These are phyloP conservation scores for Lactuca sativa DNA, from an alignment of 129 eudicot species.

Conservation along the genomic window DNA sequence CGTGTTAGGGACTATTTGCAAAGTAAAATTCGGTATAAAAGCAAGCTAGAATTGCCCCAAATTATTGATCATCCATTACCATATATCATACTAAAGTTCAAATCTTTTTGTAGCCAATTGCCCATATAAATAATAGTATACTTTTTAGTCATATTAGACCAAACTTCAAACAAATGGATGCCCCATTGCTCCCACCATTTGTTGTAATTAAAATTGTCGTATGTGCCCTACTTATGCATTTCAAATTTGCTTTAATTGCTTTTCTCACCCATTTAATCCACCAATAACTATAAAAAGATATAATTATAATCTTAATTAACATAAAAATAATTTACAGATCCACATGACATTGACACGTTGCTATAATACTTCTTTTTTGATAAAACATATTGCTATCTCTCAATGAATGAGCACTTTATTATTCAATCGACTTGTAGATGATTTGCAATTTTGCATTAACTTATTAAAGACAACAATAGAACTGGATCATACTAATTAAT, in stretches of 20 bases:
- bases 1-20: background rate
- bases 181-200: background rate
- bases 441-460: background rate
- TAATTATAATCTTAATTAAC: no score
- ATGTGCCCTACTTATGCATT: background rate
- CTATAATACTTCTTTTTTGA: no score
- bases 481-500: no score
- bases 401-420: no score
- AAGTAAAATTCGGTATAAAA: background rate
- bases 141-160: background rate
- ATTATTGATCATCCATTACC: background rate
- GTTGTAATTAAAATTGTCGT: background rate
- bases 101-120: no score
- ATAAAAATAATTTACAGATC: no score
- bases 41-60: background rate
- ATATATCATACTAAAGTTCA: no score
- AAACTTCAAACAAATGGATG: no score
- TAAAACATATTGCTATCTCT: no score
- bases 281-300: no score
- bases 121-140: no score
- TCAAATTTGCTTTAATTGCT: background rate
- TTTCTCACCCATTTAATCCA: background rate
- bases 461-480: no score
- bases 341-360: background rate
- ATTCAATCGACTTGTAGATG: conserved; percentile 3